These are phyloP conservation scores for Acarospora socialis DNA, from an alignment of 2,329 filamentous ascomycete species.

Conservation along the genomic window DNA sequence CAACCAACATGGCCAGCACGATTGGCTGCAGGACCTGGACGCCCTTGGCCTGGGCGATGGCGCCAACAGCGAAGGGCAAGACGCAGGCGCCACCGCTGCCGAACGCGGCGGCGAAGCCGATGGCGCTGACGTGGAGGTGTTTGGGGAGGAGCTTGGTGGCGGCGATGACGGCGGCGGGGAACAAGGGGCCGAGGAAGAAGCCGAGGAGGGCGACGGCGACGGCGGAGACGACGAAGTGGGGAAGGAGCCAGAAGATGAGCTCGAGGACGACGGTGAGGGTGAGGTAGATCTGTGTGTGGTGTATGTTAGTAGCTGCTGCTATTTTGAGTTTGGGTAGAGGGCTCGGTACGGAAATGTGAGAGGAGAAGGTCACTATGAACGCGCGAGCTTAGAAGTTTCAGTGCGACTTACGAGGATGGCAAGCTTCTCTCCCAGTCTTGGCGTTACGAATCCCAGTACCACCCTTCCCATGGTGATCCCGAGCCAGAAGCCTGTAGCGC, in stretches of 20 bases:
- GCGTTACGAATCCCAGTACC: slow-evolving; percentile 61
- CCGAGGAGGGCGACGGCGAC: slow-evolving; percentile 59
- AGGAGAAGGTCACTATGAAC: not conserved
- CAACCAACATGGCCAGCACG: slow-evolving; percentile 38
- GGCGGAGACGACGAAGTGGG: slow-evolving; percentile 58
- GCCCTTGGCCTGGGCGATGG: slow-evolving; percentile 39
- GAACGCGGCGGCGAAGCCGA: slow-evolving; percentile 68
- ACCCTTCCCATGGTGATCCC: slow-evolving; percentile 64
- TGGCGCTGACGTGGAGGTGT: slow-evolving; percentile 61
- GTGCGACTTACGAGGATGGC: slow-evolving; percentile 32
- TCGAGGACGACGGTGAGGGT: slow-evolving; percentile 48
- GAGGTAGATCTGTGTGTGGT: slow-evolving; percentile 41
- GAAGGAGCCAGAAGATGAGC: slow-evolving; percentile 69
- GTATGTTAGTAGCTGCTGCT: no score
- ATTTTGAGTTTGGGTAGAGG: not conserved
- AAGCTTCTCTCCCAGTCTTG: slow-evolving; percentile 55
- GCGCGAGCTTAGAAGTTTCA: not conserved
- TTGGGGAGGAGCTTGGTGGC: slow-evolving; percentile 60
- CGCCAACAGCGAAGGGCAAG: slow-evolving; percentile 32
- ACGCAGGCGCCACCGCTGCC: slow-evolving; percentile 52
- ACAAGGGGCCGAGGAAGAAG: slow-evolving; percentile 68
- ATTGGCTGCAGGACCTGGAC: slow-evolving; percentile 48
- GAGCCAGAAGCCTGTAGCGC: slow-evolving; percentile 70
- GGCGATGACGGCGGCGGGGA: slow-evolving; percentile 59
- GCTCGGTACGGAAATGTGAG: not conserved